A percentile compares a stretch with the other conserved stretches of the same genome.
Conservation (phyloP, 768 basidiomycete species). For the Russula lepida region DNA sequence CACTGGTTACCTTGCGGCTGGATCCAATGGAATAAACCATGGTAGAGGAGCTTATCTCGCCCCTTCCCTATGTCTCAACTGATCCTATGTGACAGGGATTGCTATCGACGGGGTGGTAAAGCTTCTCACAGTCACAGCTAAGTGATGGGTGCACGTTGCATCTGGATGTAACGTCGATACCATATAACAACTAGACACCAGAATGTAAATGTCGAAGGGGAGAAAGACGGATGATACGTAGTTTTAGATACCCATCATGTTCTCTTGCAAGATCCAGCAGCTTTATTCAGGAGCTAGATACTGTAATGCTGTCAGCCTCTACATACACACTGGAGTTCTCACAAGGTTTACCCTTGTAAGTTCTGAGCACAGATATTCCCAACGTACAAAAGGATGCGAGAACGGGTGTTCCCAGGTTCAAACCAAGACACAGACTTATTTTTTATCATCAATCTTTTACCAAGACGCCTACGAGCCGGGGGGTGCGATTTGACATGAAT, state of each 20-base stretch:
- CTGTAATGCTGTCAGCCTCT: background rate
- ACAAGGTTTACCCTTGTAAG: too few relatives aligned
- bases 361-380: too few relatives aligned
- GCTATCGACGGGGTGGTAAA: constrained; percentile 50
- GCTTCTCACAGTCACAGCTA: constrained; percentile 42
- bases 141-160: constrained; percentile 19
- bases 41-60: constrained; percentile 25
- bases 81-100: constrained; percentile 38
- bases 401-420: too few relatives aligned
- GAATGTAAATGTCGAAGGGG: too few relatives aligned
- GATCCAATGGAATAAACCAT: constrained; percentile 41
- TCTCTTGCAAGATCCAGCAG: background rate
- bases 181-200: background rate
- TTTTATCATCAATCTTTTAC: too few relatives aligned
- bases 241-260: background rate
- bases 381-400: too few relatives aligned
- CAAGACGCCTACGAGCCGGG: too few relatives aligned
- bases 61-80: background rate
- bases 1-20: constrained; percentile 43
- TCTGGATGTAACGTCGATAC: background rate
- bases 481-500: too few relatives aligned
- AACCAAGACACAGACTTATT: too few relatives aligned
- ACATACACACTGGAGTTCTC: background rate
- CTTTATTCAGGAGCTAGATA: background rate
- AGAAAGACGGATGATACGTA: background rate